Percentiles rank a stretch among this genome's conserved stretches.
These are phyloP conservation scores for Talaromyces stipitatus DNA, from an alignment of 495 filamentous ascomycete species.

Conservation along the genomic window DNA sequence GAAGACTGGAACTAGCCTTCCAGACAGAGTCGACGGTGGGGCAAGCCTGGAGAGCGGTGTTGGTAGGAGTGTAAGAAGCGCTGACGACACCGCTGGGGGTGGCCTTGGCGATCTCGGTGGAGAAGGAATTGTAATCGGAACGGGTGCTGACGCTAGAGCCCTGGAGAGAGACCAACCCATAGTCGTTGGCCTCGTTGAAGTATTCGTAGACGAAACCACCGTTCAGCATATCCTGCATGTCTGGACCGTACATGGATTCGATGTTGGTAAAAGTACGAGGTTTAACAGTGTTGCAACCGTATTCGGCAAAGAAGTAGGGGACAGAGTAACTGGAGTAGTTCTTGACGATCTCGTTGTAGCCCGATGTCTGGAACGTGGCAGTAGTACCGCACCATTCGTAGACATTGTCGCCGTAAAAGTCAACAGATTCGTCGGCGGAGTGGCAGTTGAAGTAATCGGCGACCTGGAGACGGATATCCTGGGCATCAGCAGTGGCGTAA, in stretches of 20 bases:
- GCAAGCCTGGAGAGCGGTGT: conserved; percentile 64
- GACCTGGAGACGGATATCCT: conserved; percentile 66
- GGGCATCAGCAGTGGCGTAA: conserved; percentile 90
- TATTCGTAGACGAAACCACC: conserved; percentile 98
- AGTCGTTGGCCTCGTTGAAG: conserved; percentile 86
- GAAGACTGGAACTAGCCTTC: conserved; percentile 62
- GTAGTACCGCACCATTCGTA: conserved; percentile 92
- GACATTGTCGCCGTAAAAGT: conserved; percentile 99
- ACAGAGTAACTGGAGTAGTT: conserved; percentile 85
- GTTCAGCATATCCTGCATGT: conserved; percentile 83
- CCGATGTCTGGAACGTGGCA: conserved; percentile 57
- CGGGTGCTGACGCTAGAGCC: conserved; percentile 50
- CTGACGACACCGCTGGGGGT: conserved; percentile 59
- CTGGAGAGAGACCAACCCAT: conserved; percentile 69
- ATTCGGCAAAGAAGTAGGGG: conserved; percentile 95
- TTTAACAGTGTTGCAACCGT: conserved; percentile 78
- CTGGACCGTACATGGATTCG: conserved; percentile 63
- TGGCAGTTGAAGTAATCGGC: conserved; percentile 93
- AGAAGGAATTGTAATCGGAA: conserved; percentile 68
- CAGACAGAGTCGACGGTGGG: conserved; percentile 58
- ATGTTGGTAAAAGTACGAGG: conserved; percentile 84
- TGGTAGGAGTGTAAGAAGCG: conserved; percentile 66
- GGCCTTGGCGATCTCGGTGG: conserved; percentile 58
- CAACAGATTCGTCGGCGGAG: conserved; percentile 54
- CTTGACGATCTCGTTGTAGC: conserved; percentile 68